Conservation (phyloP, 441 rosid genomes). For the Syzygium malaccense region DNA sequence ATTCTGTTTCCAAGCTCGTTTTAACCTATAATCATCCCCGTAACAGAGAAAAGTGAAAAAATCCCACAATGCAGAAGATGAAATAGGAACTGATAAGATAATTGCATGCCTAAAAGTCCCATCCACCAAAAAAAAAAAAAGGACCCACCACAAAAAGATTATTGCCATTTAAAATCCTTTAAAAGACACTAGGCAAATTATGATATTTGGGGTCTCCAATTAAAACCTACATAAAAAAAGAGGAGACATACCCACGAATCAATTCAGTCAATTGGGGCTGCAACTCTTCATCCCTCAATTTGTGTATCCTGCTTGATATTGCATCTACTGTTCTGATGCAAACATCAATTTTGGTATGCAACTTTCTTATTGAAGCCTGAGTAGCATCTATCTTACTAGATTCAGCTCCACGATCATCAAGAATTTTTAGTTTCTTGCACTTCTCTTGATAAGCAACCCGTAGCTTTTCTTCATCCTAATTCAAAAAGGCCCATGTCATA, state of each 20-base stretch:
- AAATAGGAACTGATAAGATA: background rate
- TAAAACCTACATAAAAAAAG: background rate
- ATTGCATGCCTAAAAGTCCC: background rate
- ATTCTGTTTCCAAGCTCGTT: background rate
- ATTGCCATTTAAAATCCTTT: background rate
- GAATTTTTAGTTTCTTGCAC: slow-evolving; percentile 48
- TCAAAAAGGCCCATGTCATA: slow-evolving; percentile 21
- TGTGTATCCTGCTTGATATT: slow-evolving; percentile 72
- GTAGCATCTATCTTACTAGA: slow-evolving; percentile 70
- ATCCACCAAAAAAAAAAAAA: background rate
- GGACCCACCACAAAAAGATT: background rate
- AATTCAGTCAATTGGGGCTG: slow-evolving; percentile 69
- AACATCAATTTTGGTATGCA: slow-evolving; percentile 64
- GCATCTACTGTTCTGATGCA: slow-evolving; percentile 58
- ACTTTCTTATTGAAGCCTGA: slow-evolving; percentile 56
- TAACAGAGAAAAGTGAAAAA: background rate
- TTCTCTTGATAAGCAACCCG: slow-evolving; percentile 64
- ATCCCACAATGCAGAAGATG: background rate
- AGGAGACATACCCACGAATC: slow-evolving; percentile 51
- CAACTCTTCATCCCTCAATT: slow-evolving; percentile 80
- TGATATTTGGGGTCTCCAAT: background rate
- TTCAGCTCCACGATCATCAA: slow-evolving; percentile 77
- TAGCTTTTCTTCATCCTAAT: slow-evolving; percentile 81
- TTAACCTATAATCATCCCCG: background rate
- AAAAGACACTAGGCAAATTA: background rate